Evolutionary conservation across 2,329 filamentous ascomycete species (phyloP), one percentile per base, ranked within the genome.

Genomic region (Xylariaceae sp.): DNA sequence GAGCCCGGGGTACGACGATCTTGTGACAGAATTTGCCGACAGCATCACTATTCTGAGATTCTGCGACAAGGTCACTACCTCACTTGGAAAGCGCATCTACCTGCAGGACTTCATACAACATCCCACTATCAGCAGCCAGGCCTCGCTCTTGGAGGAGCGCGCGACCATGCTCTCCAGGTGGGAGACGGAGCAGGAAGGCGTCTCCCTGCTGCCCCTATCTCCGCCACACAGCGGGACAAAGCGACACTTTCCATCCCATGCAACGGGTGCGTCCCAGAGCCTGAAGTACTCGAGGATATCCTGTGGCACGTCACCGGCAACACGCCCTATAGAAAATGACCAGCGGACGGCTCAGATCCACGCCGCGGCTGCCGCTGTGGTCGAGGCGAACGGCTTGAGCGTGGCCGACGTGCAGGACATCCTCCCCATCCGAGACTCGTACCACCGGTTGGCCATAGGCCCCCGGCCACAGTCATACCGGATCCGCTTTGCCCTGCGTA

Each of bases 31-130:
- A 7, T 31, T 21, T 15, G 29, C 29, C 9, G 29, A 31, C 17
- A 31, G 29, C 15, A 31, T 31, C n/a, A 31, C 29, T 12, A 22
- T 22, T 11, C 17, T 31, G 11, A 19, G 29, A 14, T 31, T 7
- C 15, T 31, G 29, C 15, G 29, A 31, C n/a, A 19, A 10, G 19
- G 29, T 31, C 17, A 31, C 19, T 13, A 22, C 29, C 17, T 13
- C 11, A 4, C n/a, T 31, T 14, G 29, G 29, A 13, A 31, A 19
- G 19, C 29, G 29, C 15, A 21, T 31, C 5, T 31, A 31, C 19
- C 15, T 31, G 8, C 29, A 31, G 16, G 29, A 31, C 19, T 19
- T 31, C 10, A 8, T 12, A 5, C n/a, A 15, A 5, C 29, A 31
- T n/a, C 29, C 29, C 15, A 21, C 15, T 14, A 31, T 31, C 7